Evolutionary conservation across 768 basidiomycete genomes (phyloP).

Genomic region (Fomitopsis pulvina): DNA sequence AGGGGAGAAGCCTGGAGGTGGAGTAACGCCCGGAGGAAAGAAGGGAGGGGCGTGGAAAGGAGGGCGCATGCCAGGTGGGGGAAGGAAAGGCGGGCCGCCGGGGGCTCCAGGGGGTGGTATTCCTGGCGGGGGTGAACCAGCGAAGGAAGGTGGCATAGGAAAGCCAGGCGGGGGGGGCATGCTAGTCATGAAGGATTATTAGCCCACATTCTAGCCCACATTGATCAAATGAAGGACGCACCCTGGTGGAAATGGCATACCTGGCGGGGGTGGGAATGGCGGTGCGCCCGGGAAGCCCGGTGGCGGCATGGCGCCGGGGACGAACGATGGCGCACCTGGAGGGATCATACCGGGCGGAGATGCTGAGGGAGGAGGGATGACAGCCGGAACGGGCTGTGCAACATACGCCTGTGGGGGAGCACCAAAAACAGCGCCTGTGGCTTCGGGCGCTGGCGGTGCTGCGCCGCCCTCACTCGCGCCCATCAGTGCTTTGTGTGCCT

Average conservation of each 20-base stretch:
- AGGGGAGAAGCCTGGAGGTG: constrained; percentile 27
- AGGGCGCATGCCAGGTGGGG: background rate
- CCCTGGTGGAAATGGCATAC: constrained; percentile 14
- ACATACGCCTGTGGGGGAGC: constrained; percentile 71
- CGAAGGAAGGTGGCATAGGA: constrained; percentile 26
- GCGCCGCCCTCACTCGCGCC: constrained; percentile 39
- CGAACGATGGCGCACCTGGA: constrained; percentile 28
- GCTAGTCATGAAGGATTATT: constrained; percentile 5
- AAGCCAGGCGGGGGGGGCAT: constrained; percentile 52
- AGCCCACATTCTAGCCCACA: background rate
- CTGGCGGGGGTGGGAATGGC: constrained; percentile 43
- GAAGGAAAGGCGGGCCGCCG: background rate
- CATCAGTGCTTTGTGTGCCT: constrained; percentile 91
- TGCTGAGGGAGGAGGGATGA: constrained; percentile 32
- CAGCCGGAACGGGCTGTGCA: constrained; percentile 29
- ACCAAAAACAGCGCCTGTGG: constrained; percentile 59
- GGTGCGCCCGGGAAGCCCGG: constrained; percentile 36
- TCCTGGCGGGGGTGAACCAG: constrained; percentile 36
- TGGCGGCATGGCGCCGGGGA: constrained; percentile 25
- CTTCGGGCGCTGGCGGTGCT: constrained; percentile 32
- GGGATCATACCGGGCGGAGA: constrained; percentile 34
- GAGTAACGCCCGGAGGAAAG: constrained; percentile 24
- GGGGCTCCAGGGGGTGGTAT: background rate
- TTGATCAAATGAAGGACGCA: background rate
- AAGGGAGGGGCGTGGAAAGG: constrained; percentile 30